Evolutionary conservation across 2,329 filamentous ascomycete species (phyloP), one percentile per base, ranked within the genome.

Genomic region (Pseudogymnoascus sp.): DNA sequence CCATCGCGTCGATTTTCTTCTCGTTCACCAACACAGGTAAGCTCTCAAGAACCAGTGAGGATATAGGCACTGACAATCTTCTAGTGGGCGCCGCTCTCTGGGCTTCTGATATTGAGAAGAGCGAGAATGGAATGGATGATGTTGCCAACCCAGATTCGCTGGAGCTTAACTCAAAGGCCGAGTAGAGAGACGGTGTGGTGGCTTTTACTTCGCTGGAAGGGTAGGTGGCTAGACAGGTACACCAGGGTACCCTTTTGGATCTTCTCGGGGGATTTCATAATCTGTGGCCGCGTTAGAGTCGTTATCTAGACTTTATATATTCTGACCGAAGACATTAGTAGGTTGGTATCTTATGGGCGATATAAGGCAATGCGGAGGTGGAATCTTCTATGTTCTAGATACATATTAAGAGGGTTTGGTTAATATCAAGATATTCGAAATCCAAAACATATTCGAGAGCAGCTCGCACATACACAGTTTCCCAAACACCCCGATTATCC

Each of bases 31-130:
- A 96, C 73, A 88, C 90, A 1, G 83, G 84, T 83, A 76, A 70
- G 75, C 66, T 8, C 36, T 59, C 15, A 5, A 9, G n/a, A 6
- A 21, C 26, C 36, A 61, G 39, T n/a, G 1, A 47, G 24, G 4
- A 17, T 1, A n/a, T 35, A 21, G 8, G 21, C 21, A 21, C 47
- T 54, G 8, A 54, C 7, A 9, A 13, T 10, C 4, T 54, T 3
- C 0, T 57, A 86, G 91, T 96, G 63, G 93, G 92, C 6, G 93
- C 92, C 60, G 93, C 93, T 6, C 77, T 97, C n/a, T 97, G 92
- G 92, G 92, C 93, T 40, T 89, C 90, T 15, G 92, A 95, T 73
- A 83, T 95, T 63, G 91, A 95, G 60, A 62, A 60, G n/a, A 62
- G 58, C 39, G 17, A 47, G 17, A 50, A 35, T 35, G 37, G 44